A percentile compares a stretch with the other conserved stretches of the same genome.
These are phyloP conservation scores for Phyllosticta citriasiana DNA, from an alignment of 2,329 filamentous ascomycete genomes.

Conservation along the genomic window DNA sequence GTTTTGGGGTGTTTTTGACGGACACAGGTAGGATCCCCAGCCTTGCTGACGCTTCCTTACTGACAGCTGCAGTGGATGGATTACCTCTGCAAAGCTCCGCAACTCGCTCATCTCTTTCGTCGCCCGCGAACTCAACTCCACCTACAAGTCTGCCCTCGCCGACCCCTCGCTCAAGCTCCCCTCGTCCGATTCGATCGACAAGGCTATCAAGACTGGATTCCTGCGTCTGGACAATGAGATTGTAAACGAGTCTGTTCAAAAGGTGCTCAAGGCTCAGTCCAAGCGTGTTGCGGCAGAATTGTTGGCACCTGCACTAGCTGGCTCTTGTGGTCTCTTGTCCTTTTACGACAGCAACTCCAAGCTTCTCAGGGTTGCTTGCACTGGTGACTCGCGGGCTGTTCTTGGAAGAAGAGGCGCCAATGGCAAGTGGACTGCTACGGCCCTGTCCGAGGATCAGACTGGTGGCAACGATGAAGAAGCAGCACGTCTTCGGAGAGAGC, in stretches of 20 bases:
- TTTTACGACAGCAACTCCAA: constrained; percentile 90
- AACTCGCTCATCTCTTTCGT: constrained; percentile 89
- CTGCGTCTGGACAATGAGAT: constrained; percentile 86
- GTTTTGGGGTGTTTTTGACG: constrained; percentile 99
- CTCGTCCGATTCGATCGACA: constrained; percentile 69
- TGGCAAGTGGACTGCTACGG: constrained; percentile 87
- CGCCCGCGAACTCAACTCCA: constrained; percentile 81
- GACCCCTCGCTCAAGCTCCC: constrained; percentile 53
- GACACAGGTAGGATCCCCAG: constrained; percentile 60
- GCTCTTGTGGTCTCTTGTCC: constrained; percentile 91
- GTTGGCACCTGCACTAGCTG: constrained; percentile 83
- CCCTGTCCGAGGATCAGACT: constrained; percentile 88
- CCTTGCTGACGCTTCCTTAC: constrained; percentile 4
- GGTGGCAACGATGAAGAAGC: constrained; percentile 80
- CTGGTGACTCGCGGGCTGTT: constrained; percentile 91
- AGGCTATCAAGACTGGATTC: constrained; percentile 88
- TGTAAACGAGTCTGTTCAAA: constrained; percentile 82
- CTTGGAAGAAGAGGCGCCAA: constrained; percentile 65
- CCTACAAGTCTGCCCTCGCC: constrained; percentile 65
- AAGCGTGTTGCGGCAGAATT: constrained; percentile 87
- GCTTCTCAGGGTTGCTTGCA: constrained; percentile 85
- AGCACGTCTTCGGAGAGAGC: constrained; percentile 69
- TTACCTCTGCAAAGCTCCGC: constrained; percentile 89
- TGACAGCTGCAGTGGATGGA: constrained; percentile 66
- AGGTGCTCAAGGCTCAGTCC: constrained; percentile 78